Evolutionary conservation across 345 rosid species (phyloP).

Genomic region (Excoecaria cochinchinensis): DNA sequence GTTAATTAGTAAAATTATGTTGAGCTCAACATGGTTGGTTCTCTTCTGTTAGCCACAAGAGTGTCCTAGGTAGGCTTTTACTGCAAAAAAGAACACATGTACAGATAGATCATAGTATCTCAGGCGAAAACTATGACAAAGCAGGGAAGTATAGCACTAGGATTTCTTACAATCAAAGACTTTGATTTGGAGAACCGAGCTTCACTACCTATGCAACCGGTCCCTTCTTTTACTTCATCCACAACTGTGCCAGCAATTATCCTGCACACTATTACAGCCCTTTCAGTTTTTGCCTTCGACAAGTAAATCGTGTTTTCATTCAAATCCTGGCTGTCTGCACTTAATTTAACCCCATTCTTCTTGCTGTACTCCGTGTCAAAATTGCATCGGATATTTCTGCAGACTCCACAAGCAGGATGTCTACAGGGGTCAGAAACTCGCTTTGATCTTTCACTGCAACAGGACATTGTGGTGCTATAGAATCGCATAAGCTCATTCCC

Average conservation of each 20-base stretch:
- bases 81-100: background rate
- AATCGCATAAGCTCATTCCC: constrained; percentile 52
- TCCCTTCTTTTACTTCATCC: constrained; percentile 21
- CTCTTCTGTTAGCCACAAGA: background rate
- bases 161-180: constrained; percentile 32
- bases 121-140: constrained; percentile 45
- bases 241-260: constrained; percentile 32
- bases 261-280: constrained; percentile 45
- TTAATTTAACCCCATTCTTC: constrained; percentile 33
- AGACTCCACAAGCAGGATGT: constrained; percentile 41
- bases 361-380: constrained; percentile 30
- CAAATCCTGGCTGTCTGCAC: constrained; percentile 33
- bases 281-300: constrained; percentile 27
- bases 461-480: constrained; percentile 48
- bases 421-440: constrained; percentile 35
- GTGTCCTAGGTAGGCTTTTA: background rate
- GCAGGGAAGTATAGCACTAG: constrained; percentile 46
- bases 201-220: constrained; percentile 15
- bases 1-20: background rate
- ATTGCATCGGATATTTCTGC: constrained; percentile 35
- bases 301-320: constrained; percentile 25
- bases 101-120: constrained; percentile 3
- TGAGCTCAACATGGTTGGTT: background rate
- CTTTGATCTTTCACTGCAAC: constrained; percentile 24
- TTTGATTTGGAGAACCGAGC: constrained; percentile 12